These are phyloP conservation scores for Salicornia ramosissima DNA, from an alignment of 148 eudicot species.

Conservation along the genomic window DNA sequence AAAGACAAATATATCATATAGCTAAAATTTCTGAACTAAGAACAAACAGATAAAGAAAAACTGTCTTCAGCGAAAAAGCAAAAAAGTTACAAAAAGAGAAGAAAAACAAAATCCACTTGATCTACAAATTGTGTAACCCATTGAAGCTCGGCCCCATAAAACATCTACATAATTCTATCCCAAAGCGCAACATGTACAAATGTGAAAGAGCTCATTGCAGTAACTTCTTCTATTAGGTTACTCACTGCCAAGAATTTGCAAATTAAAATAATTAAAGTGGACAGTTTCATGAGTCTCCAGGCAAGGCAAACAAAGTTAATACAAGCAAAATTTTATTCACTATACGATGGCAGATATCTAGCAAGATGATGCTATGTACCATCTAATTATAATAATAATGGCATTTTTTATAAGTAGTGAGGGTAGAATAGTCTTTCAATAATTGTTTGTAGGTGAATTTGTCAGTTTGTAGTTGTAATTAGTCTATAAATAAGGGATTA, in stretches of 20 bases:
- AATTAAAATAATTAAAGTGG: background rate
- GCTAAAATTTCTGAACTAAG: background rate
- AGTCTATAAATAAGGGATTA: no score
- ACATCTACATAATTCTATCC: background rate
- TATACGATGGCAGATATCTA: background rate
- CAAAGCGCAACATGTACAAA: background rate
- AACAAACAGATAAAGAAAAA: background rate
- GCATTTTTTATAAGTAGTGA: no score
- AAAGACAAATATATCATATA: background rate
- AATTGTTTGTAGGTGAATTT: no score
- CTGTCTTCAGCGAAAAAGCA: background rate
- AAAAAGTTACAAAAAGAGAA: background rate
- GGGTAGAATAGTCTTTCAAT: no score
- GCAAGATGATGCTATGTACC: no score
- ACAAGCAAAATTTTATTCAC: slow-evolving; percentile 1
- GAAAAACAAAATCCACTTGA: background rate
- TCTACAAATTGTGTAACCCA: background rate
- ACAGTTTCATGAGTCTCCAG: background rate
- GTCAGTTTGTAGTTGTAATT: no score
- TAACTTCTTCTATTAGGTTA: background rate
- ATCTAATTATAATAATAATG: no score
- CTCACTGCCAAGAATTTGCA: background rate
- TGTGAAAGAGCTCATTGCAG: background rate
- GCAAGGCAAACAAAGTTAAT: background rate
- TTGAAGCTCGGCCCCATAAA: background rate